A percentile compares a stretch with the other conserved stretches of the same genome.
Evolutionary conservation across 2,329 filamentous ascomycete species (phyloP).

Genomic region (Madurella mycetomatis): DNA sequence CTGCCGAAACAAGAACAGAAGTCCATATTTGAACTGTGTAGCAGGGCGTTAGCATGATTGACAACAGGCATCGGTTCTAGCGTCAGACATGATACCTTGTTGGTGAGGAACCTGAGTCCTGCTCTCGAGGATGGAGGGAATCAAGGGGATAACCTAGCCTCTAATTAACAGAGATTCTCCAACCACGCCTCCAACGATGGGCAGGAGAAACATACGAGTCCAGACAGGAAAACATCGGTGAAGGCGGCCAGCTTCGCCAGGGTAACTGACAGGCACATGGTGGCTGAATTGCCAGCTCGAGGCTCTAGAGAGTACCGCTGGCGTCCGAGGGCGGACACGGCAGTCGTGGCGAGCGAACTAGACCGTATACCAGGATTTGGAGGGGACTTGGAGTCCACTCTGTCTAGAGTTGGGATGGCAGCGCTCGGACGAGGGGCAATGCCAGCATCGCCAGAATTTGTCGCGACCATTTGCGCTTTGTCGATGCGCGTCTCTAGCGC

Average conservation of each 20-base stretch:
- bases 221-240: constrained; percentile 21
- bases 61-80: not conserved
- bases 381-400: not conserved
- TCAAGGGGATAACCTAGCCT: constrained; percentile 21
- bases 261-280: not conserved
- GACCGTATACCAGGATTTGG: not conserved
- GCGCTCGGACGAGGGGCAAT: not conserved
- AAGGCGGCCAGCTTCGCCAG: not conserved
- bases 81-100: constrained; percentile 7
- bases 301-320: not conserved
- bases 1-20: constrained; percentile 21
- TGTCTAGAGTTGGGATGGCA: not conserved
- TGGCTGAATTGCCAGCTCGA: not conserved
- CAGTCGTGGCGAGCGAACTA: constrained; percentile 1
- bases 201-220: constrained; percentile 13
- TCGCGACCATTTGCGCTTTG: not conserved
- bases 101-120: constrained; percentile 13
- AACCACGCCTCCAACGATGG: not conserved
- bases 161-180: not conserved
- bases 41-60: not conserved
- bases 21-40: constrained; percentile 23
- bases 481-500: not conserved
- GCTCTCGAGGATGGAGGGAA: constrained; percentile 20
- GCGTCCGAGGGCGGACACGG: not conserved
- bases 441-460: constrained; percentile 4